Evolutionary conservation across 495 filamentous ascomycete genomes (phyloP).

Genomic region (Penicillium lagena): DNA sequence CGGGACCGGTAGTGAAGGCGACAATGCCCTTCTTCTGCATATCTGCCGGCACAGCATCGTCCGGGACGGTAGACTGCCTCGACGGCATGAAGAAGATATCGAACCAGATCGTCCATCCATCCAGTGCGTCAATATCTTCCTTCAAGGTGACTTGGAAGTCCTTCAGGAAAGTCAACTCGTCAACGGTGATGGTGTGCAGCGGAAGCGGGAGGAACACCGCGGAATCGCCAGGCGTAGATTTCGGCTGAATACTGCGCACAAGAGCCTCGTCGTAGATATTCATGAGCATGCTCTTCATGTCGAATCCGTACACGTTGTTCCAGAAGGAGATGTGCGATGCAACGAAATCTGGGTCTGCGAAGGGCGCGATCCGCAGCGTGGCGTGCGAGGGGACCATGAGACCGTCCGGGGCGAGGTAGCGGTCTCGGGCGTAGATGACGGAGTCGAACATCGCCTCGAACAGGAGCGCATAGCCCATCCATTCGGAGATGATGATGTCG

Average conservation of each 20-base stretch:
- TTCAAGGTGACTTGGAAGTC: conserved; percentile 48
- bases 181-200: conserved; percentile 48
- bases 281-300: conserved; percentile 49
- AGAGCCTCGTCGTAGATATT: conserved; percentile 55
- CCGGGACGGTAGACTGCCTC: conserved; percentile 32
- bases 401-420: conserved; percentile 68
- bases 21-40: conserved; percentile 42
- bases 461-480: conserved; percentile 94
- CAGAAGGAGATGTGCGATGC: conserved; percentile 60
- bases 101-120: conserved; percentile 60
- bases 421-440: conserved; percentile 81
- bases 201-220: conserved; percentile 48
- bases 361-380: conserved; percentile 77
- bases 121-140: conserved; percentile 49
- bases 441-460: conserved; percentile 96
- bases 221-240: conserved; percentile 40
- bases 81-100: conserved; percentile 57
- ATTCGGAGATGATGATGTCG: conserved; percentile 93
- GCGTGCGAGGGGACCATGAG: conserved; percentile 90
- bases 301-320: conserved; percentile 57
- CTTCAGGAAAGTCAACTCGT: conserved; percentile 51
- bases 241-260: conserved; percentile 40
- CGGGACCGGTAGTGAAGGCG: conserved; percentile 48
- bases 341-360: conserved; percentile 78
- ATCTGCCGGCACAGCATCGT: conserved; percentile 34